Base-by-base conservation (phyloP, 2,329 filamentous ascomycete genomes). In the Paecilomyces fulvus region DNA sequence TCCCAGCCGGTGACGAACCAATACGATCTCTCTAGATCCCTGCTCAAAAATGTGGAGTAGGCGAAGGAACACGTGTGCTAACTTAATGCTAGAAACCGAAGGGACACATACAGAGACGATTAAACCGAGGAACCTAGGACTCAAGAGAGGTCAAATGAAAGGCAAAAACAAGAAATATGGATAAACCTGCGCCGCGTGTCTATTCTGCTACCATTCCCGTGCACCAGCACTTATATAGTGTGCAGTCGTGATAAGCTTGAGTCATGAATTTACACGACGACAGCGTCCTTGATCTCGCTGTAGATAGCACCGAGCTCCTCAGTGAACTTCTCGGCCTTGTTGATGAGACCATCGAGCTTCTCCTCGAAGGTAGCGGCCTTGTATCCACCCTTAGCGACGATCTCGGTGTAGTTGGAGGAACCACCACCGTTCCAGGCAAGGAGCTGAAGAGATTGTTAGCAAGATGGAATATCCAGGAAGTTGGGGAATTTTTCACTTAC, bases 381-480 rank as follows among this genome's bases (percentile, higher is more conserved):
- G 80, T 92, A 92, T 68, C 83, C 79, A 68, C 90, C 89, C 65
- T 84, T 80, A 65, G 84, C 77, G 61, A 95, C 76, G 68, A 96
- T 96, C 66, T 88, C 80, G 59, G 83, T 83, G 84, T 89, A 96
- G 87, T 99, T 96, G 79, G 83, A 86, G 71, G 84, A 88, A 70
- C 94, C 94, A 78, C 91, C 95, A 73, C 95, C 94, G 84, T 99
- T 99, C 92, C 92, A 99, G 75, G 92, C 92, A 61, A 99, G 90
- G 71, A 96, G 81, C 79, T 81, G 63, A 5, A 58, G 28, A 1
- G 21, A 14, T 49, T 61, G 62, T 71, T 67, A 73, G 65, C 55
- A 55, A 48, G 21, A 53, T 33, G 7, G 50, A n/a, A n/a, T n/a
- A 17, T 2, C 25, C 21, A 1, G 31, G 14, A 30, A 17, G 17